Evolutionary conservation across 148 eudicot species (phyloP), one percentile per base, ranked within the genome.

Genomic region (Tetragonia tetragonoides): DNA sequence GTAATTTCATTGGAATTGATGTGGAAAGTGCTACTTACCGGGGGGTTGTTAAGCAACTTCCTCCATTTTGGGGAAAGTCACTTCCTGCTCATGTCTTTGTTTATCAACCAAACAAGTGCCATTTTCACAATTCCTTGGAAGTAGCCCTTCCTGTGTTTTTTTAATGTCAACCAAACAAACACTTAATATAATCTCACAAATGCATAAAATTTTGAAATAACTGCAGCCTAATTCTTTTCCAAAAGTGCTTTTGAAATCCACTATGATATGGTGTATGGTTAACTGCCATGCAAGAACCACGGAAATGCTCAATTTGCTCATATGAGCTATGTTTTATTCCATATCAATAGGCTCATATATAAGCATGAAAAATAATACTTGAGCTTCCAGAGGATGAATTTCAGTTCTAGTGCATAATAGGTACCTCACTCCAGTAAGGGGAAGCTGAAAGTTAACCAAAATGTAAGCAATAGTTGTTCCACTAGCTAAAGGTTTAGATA

Each of bases 401-500:
- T 59, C 16, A 14, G 42, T 60, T 78, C 56, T 5, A 42, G 38
- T 17, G 67, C 59, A 42, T 73, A 79, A 60, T 73, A 37, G 65
- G 38, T 66, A 75, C 68, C 73, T 59, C 44, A 42, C 41, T 41
- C 56, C 56, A 41, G 34, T 66, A 72, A 73, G 57, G 14, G 28
- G 82, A 60, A 68, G 75, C 65, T 28, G 60, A 63, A 46, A 70
- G 18, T 62, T 40, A 39, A 68, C 5, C 60, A 73, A 59, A 76
- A 65, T 56, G 84, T 65, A 81, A 56, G 77, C 84, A 76, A 71
- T 38, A 79, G 77, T 85, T 57, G 78, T 44, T 79, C 83, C 87
- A 85, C 85, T 81, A 66, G 62, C 66, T 28, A 76, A 77, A 79
- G 81, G 72, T 53, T 53, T 71, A 82, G 90, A 83, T 77, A 81